Conservation (phyloP, 495 filamentous ascomycete species). For the Daldinia loculata region DNA sequence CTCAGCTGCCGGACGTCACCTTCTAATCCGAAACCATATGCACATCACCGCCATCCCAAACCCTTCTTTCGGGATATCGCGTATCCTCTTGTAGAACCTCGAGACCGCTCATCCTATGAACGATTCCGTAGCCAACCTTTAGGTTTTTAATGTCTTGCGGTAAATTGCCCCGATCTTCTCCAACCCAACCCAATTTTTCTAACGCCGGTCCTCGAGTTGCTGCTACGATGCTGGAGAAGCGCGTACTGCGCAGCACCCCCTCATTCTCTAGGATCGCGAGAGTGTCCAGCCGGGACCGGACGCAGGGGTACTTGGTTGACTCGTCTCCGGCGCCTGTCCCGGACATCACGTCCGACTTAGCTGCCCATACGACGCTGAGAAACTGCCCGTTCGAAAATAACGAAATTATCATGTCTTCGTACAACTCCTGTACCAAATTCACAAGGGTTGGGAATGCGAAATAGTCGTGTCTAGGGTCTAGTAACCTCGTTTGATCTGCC, state of each 20-base stretch:
- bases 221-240: constrained; percentile 50
- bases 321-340: constrained; percentile 29
- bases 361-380: constrained; percentile 49
- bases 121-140: constrained; percentile 46
- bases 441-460: constrained; percentile 38
- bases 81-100: constrained; percentile 18
- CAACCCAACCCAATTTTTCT: constrained; percentile 17
- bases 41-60: constrained; percentile 29
- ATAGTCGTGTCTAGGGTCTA: constrained; percentile 45
- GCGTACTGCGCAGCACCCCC: constrained; percentile 46
- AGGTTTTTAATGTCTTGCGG: constrained; percentile 35
- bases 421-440: constrained; percentile 42
- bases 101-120: constrained; percentile 22
- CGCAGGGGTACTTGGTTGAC: constrained; percentile 45
- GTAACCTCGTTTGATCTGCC: constrained; percentile 49
- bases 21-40: constrained; percentile 50
- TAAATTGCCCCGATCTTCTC: background rate
- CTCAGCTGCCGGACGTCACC: constrained; percentile 44
- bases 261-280: constrained; percentile 47
- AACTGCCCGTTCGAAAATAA: constrained; percentile 44
- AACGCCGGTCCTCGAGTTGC: constrained; percentile 50
- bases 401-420: constrained; percentile 50
- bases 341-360: constrained; percentile 39
- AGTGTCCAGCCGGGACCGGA: constrained; percentile 36
- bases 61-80: constrained; percentile 21